Conservation (phyloP, 176 grass and related monocot species). For the Saccharum spontaneum region DNA sequence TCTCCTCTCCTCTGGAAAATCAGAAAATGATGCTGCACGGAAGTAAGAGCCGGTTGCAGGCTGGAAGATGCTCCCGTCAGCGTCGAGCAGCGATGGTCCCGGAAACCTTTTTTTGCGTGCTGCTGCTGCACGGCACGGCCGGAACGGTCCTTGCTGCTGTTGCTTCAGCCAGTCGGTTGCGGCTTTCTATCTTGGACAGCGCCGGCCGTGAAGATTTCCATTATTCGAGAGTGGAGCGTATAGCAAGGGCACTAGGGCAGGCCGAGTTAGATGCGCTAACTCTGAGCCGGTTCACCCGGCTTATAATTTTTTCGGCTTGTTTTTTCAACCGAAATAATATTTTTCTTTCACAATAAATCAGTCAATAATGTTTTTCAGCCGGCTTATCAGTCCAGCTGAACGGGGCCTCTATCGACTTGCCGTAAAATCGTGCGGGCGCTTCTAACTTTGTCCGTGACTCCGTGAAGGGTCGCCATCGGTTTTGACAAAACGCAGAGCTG, state of each 20-base stretch:
- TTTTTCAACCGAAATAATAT: too few relatives aligned
- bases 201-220: too few relatives aligned
- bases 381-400: too few relatives aligned
- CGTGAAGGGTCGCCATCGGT: not conserved
- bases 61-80: conserved; percentile 34
- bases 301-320: too few relatives aligned
- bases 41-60: not conserved
- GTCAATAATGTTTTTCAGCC: too few relatives aligned
- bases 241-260: not conserved
- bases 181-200: not conserved
- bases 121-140: not conserved
- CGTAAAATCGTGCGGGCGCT: not conserved
- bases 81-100: conserved; percentile 29
- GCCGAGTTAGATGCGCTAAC: not conserved
- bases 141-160: conserved; percentile 13
- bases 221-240: not conserved
- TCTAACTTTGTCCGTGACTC: not conserved
- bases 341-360: too few relatives aligned
- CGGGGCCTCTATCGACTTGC: conserved; percentile 11
- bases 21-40: not conserved
- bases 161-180: conserved; percentile 15
- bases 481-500: not conserved
- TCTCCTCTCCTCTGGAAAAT: not conserved
- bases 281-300: too few relatives aligned
- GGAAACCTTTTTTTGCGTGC: not conserved